Base-by-base conservation (phyloP, 1,139 yeast genomes). In the Taphrina communis region DNA sequence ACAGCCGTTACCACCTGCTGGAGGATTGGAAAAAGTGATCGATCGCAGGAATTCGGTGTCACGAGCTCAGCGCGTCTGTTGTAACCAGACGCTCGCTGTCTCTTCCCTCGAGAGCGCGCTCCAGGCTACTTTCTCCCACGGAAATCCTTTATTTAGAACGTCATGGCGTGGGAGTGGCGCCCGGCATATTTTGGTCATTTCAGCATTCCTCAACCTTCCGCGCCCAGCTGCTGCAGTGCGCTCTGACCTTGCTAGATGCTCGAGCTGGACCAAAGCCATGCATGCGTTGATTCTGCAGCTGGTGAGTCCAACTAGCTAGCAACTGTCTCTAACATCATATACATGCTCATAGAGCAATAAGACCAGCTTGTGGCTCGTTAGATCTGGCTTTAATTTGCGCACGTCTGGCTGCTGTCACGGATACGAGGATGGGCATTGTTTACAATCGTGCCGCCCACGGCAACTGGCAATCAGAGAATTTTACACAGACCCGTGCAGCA, bases 111-210 rank as follows among this genome's bases (percentile, higher is more conserved):
- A 2, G 42, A 39, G 42, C 11, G 42, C 14, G 14, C 48, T 14
- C 48, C 8, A 14, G 1, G 48, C n/a, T 14, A 12, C 48, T 44
- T 17, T 17, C 48, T 44, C 48, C n/a, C 48, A 44, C 48, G 14
- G 42, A 39, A 44, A 44, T 44, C 48, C 48, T 44, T 44, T 44
- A 44, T 44, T 44, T 44, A 44, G 48, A 44, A 44, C n/a, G 48
- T 12, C 8, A 44, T 44, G 48, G 48, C 48, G 48, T 44, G 48
- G n/a, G n/a, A 2, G 48, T 44, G 48, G 48, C 48, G 48, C 6
- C 31, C 48, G 48, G 19, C 17, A 11, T 17, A 19, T 44, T 44
- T 25, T 17, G 8, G 48, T 44, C 48, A 14, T 44, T n/a, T 44
- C 48, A 44, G 19, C 48, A 44, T 44, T 44, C 48, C 48, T 44